Evolutionary conservation across 805 yeast genomes (phyloP).

Genomic region (Spathaspora girioi): DNA sequence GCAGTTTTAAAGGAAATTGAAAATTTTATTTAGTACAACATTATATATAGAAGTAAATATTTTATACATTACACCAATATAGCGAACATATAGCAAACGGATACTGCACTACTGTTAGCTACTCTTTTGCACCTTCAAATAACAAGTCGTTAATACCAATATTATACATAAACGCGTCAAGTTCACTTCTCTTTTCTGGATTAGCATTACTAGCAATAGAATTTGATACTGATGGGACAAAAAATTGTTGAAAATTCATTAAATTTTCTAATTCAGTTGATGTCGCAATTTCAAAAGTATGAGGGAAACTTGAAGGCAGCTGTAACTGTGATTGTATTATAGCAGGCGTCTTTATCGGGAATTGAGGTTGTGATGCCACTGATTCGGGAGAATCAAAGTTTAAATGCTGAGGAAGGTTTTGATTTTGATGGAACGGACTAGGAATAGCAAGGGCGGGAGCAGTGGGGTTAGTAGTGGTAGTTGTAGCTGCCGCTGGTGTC

Average conservation of each 20-base stretch:
- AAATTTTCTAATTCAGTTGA: conserved; percentile 7
- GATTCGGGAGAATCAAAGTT: conserved; percentile 1
- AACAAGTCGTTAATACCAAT: conserved; percentile 15
- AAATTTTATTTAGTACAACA: conserved; percentile 1
- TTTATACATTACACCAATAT: too few relatives aligned
- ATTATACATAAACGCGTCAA: conserved; percentile 14
- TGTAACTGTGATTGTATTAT: conserved; percentile 4
- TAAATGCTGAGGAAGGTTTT: not conserved
- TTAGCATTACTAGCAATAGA: not conserved
- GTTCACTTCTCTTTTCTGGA: not conserved
- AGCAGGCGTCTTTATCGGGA: not conserved
- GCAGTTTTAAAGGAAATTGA: conserved; percentile 2
- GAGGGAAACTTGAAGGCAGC: conserved; percentile 3
- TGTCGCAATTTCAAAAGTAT: conserved; percentile 4
- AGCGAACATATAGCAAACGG: too few relatives aligned
- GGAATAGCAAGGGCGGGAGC: not conserved
- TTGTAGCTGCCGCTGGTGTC: not conserved
- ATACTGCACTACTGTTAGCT: too few relatives aligned
- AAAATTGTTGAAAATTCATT: conserved; percentile 14
- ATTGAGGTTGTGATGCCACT: not conserved
- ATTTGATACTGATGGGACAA: conserved; percentile 10
- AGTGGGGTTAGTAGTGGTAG: not conserved
- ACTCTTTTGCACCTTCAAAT: conserved; percentile 4
- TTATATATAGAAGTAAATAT: not conserved
- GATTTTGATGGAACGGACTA: not conserved